These are phyloP conservation scores for Aegle marmelos DNA, from an alignment of 345 rosid genomes.

Conservation along the genomic window DNA sequence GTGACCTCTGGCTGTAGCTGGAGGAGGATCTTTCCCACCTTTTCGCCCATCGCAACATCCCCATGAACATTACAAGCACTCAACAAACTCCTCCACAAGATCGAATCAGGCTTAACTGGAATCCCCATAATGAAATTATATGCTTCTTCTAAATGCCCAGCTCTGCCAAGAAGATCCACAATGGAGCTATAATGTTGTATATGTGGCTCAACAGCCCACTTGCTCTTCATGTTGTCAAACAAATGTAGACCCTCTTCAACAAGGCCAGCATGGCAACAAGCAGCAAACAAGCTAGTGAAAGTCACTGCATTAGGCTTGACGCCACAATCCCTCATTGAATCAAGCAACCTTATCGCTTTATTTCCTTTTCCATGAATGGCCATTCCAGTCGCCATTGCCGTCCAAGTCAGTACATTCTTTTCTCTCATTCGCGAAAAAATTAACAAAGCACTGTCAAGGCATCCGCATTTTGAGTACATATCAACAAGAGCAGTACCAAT, in stretches of 20 bases:
- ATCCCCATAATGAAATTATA: constrained; percentile 40
- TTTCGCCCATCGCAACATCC: constrained; percentile 42
- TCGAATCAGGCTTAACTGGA: constrained; percentile 41
- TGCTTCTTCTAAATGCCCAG: constrained; percentile 50
- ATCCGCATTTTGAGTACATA: constrained; percentile 69
- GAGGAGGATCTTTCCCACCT: constrained; percentile 43
- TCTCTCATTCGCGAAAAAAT: constrained; percentile 42
- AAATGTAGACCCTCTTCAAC: constrained; percentile 50
- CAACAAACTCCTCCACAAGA: constrained; percentile 48
- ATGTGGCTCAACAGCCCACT: constrained; percentile 33
- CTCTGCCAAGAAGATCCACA: constrained; percentile 55
- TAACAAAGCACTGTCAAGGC: constrained; percentile 31
- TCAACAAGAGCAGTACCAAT: constrained; percentile 61
- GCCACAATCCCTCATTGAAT: constrained; percentile 35
- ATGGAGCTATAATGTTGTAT: constrained; percentile 48
- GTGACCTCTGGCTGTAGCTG: constrained; percentile 19
- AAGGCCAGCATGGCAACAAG: constrained; percentile 54
- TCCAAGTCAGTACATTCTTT: constrained; percentile 63
- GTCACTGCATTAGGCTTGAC: constrained; percentile 52
- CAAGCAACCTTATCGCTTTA: constrained; percentile 41
- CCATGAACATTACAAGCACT: constrained; percentile 51
- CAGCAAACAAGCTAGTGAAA: constrained; percentile 60
- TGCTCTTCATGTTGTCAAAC: constrained; percentile 37
- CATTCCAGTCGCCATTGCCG: constrained; percentile 55
- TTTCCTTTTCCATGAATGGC: constrained; percentile 63